Evolutionary conservation across 495 filamentous ascomycete genomes (phyloP).

Genomic region (Podospora comata): DNA sequence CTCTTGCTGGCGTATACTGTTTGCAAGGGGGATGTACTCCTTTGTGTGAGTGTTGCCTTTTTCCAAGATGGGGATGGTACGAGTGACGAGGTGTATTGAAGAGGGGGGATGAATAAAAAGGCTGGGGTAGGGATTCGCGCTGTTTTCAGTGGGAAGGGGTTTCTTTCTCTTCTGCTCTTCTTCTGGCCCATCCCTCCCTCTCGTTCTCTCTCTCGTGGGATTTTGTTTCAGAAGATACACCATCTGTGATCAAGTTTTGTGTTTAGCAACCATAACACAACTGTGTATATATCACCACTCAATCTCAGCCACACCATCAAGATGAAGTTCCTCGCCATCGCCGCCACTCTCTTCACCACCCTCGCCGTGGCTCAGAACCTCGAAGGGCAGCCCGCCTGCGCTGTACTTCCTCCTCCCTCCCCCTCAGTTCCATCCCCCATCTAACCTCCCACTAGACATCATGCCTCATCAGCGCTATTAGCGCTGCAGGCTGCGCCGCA

Average conservation of each 20-base stretch:
- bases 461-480: conserved; percentile 30
- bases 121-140: background rate
- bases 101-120: background rate
- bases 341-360: conserved; percentile 21
- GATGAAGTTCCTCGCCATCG: conserved; percentile 32
- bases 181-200: background rate
- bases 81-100: background rate
- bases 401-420: conserved; percentile 21
- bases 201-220: background rate
- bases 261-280: background rate
- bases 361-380: conserved; percentile 33
- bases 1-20: too few relatives aligned
- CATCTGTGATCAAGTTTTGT: background rate
- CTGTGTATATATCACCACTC: conserved; percentile 11
- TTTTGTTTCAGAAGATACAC: background rate
- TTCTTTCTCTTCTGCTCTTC: background rate
- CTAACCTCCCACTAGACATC: conserved; percentile 19
- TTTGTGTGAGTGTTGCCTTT: background rate
- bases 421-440: background rate
- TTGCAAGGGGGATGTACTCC: background rate
- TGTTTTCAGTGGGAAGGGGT: background rate
- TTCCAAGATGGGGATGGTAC: background rate
- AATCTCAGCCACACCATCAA: conserved; percentile 11
- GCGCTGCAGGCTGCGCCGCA: conserved; percentile 26
- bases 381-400: conserved; percentile 35